A percentile compares a stretch with the other conserved stretches of the same genome.
Conservation (phyloP, 306 rosid genomes). For the Trifolium pratense region DNA sequence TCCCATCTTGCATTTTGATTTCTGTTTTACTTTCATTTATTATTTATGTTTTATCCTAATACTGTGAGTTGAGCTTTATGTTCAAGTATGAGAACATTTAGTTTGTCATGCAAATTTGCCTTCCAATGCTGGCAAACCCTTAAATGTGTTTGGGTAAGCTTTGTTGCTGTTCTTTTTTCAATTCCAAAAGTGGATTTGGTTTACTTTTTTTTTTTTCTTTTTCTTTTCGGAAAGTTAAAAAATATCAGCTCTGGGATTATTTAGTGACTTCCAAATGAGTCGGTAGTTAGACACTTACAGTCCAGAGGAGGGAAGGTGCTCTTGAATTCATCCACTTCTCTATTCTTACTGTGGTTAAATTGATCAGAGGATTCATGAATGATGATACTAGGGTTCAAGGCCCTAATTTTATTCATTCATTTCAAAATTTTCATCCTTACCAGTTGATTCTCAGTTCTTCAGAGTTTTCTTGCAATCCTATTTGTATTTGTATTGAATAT, state of each 20-base stretch:
- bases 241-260: neutral
- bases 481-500: slow-evolving; percentile 15
- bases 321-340: neutral
- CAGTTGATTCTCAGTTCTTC: neutral
- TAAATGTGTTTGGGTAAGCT: slow-evolving; percentile 7
- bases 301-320: slow-evolving; percentile 2
- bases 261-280: slow-evolving; percentile 15
- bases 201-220: neutral
- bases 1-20: slow-evolving; percentile 15
- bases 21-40: slow-evolving; percentile 8
- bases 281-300: neutral
- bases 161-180: slow-evolving; percentile 25
- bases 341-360: neutral
- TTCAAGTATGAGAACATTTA: slow-evolving; percentile 3
- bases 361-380: neutral
- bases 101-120: neutral
- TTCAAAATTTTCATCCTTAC: neutral
- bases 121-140: slow-evolving; percentile 26
- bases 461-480: slow-evolving; percentile 14
- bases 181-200: slow-evolving; percentile 15
- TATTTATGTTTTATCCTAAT: slow-evolving; percentile 16
- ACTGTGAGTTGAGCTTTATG: neutral
- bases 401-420: neutral
- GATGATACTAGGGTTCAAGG: neutral
- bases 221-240: neutral